phyloP scores from a whole-genome alignment of 1,139 yeast genomes.

The Scheffersomyces insectosa region DNA sequence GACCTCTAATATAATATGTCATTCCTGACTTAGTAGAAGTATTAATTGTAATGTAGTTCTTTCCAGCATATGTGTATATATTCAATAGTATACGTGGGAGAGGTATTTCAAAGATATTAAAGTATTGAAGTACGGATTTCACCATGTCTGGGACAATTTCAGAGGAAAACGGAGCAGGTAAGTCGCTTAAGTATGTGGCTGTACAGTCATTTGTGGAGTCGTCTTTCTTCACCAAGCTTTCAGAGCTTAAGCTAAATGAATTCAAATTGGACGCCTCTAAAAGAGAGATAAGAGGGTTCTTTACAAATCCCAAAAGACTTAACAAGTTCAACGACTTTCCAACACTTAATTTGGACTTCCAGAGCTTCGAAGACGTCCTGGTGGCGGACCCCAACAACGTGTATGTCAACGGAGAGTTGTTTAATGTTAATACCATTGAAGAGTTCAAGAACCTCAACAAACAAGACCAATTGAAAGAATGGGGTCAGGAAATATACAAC shows the following conservation, averaged over 20 bases:
- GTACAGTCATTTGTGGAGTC: constrained; percentile 78
- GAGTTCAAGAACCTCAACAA: constrained; percentile 75
- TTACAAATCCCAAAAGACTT: constrained; percentile 30
- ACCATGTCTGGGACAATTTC: too few relatives aligned
- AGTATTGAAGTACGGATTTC: too few relatives aligned
- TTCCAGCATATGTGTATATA: too few relatives aligned
- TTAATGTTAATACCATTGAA: constrained; percentile 80
- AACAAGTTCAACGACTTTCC: constrained; percentile 46
- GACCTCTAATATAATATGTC: too few relatives aligned
- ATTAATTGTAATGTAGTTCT: too few relatives aligned
- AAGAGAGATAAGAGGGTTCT: constrained; percentile 39
- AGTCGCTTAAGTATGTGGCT: constrained; percentile 47
- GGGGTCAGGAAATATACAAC: constrained; percentile 37
- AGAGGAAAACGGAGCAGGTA: too few relatives aligned
- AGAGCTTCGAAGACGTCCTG: constrained; percentile 42
- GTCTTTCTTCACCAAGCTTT: constrained; percentile 75
- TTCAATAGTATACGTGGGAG: too few relatives aligned
- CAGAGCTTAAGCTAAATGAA: constrained; percentile 65
- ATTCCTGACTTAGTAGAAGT: too few relatives aligned
- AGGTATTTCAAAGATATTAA: too few relatives aligned
- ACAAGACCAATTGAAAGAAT: constrained; percentile 45
- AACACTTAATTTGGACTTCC: constrained; percentile 36
- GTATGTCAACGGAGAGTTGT: constrained; percentile 29
- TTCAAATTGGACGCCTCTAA: constrained; percentile 59
- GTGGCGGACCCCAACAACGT: constrained; percentile 24